Base-by-base conservation (phyloP, 352 stramenopile species). In the Phytophthora chlamydospora region DNA sequence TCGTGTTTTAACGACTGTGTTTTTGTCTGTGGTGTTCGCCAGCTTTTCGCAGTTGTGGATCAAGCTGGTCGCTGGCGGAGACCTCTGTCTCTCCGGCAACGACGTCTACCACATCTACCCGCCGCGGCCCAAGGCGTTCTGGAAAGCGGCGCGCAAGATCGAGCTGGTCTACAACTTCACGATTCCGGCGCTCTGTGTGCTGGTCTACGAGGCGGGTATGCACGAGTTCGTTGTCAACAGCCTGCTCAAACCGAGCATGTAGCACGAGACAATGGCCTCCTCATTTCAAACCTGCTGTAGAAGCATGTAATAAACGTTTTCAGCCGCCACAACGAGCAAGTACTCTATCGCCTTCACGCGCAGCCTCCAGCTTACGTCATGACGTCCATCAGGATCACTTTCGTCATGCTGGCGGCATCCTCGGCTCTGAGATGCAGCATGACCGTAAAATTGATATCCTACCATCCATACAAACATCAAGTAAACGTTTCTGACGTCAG, bases 11-110 rank as follows among this genome's bases (percentile, higher is more conserved):
- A 29, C 24, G 17, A 62, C 38, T 54, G 1, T 47, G 12, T 46
- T 49, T 24, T 50, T 33, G 19, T 58, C 27, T 58, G 2, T 41
- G 19, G 19, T 19, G 62, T 27, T 49, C 7, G 58, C 13, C 60
- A 83, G 73, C 31, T 79, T 78, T 34, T 83, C 73, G 32, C 66
- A 76, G 41, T 31, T 79, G n/a, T 83, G 73, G 73, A 77, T 77
- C 49, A 62, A 68, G 43, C 32, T 83, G 7, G 60, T 83, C 19
- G 73, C 68, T 42, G 67, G 57, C n/a, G 70, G 70, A 42, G 68
- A 78, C 45, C 45, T 83, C 17, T 79, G 51, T 40, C 46, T 62
- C n/a, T 47, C 52, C 14, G 73, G 67, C 1, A 76, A 82, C 56
- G 49, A 78, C 14, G 53, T 82, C 31, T 84, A 84, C 50, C 68